phyloP scores from a whole-genome alignment of 345 rosid species.

The Crucihimalaya himalaica region DNA sequence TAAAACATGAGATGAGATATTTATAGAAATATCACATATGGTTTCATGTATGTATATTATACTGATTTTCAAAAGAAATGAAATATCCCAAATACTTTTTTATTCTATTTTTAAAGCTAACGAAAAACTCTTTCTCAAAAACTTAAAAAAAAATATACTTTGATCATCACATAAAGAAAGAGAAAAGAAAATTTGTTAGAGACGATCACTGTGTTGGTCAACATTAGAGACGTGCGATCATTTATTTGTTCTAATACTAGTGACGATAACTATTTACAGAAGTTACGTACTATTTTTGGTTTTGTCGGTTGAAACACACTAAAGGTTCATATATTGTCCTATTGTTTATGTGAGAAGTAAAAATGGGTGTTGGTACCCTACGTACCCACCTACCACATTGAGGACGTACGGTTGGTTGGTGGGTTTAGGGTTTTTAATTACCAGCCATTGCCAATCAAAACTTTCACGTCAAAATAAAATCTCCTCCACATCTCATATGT shows the following conservation, averaged over 20 bases:
- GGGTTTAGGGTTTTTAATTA: constrained; percentile 38
- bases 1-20: background rate
- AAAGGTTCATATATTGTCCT: constrained; percentile 15
- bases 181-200: background rate
- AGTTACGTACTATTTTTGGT: constrained; percentile 40
- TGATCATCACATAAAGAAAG: background rate
- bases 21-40: background rate
- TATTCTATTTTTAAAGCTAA: too few species aligned
- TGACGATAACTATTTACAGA: constrained; percentile 12
- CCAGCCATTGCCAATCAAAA: constrained; percentile 30
- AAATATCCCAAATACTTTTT: background rate
- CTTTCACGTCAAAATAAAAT: constrained; percentile 6
- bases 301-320: constrained; percentile 33
- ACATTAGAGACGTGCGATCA: background rate
- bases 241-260: constrained; percentile 10
- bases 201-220: background rate
- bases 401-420: constrained; percentile 41
- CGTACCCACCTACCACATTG: constrained; percentile 25
- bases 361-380: constrained; percentile 30
- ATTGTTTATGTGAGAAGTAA: constrained; percentile 24
- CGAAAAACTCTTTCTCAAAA: too few species aligned
- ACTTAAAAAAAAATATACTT: too few species aligned
- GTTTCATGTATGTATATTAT: background rate
- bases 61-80: background rate
- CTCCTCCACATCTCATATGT: constrained; percentile 22